These are phyloP conservation scores for Trametes meyenii DNA, from an alignment of 768 basidiomycete genomes.

Conservation along the genomic window DNA sequence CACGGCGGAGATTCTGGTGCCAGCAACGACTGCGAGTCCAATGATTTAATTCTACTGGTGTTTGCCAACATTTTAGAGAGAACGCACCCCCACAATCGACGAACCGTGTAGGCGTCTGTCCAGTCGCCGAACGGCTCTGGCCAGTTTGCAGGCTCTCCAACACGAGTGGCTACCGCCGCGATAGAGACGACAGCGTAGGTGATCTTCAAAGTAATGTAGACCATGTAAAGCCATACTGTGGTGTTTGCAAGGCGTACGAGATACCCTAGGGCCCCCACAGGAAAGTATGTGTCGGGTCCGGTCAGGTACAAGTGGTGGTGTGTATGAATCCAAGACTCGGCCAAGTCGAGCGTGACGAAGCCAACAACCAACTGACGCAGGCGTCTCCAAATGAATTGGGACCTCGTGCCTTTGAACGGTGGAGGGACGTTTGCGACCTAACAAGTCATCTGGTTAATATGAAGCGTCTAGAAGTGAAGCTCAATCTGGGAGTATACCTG, in stretches of 20 bases:
- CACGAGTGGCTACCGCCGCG: slow-evolving; percentile 14
- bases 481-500: slow-evolving; percentile 13
- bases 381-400: neutral
- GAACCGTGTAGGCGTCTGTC: slow-evolving; percentile 41
- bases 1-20: slow-evolving; percentile 43
- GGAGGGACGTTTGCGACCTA: neutral
- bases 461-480: neutral
- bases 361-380: neutral
- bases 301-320: slow-evolving; percentile 3
- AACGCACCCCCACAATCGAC: slow-evolving; percentile 45
- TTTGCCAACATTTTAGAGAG: no score
- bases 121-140: slow-evolving; percentile 40
- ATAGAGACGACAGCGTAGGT: neutral
- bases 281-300: neutral
- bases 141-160: slow-evolving; percentile 42
- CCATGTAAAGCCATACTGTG: neutral
- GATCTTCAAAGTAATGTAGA: neutral
- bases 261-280: neutral
- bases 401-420: neutral
- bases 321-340: neutral
- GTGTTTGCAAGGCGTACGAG: neutral
- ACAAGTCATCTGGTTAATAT: neutral
- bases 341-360: neutral
- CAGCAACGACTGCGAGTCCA: slow-evolving; percentile 36
- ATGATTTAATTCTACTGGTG: no score